Evolutionary conservation across 2,329 filamentous ascomycete genomes (phyloP), one percentile per base, ranked within the genome.

Genomic region (Colletotrichum somersetense): DNA sequence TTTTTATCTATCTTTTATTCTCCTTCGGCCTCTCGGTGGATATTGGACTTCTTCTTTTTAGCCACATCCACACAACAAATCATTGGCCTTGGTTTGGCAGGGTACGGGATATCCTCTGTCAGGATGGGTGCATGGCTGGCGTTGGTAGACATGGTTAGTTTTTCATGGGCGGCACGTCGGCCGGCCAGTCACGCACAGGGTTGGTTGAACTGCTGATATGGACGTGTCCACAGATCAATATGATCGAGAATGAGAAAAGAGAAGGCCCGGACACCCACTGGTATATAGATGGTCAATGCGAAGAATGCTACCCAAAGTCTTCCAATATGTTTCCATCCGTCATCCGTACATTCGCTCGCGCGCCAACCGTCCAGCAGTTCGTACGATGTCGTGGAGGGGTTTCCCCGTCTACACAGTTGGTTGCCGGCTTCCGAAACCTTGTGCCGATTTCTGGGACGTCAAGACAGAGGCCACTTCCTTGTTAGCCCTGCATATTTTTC

Each of bases 251-350:
- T 40, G 70, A 50, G 42, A 44, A 56, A 20, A 68, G 55, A 48
- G 38, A 48, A 48, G 66, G 61, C 55, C 55, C 40, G 55, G 66
- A 56, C 50, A 67, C 67, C 55, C 55, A 70, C 55, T 57, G 66
- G 66, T 72, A 72, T 70, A 65, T 70, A 72, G 70, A 70, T 57
- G 70, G 70, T 62, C 66, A 72, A 72, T 72, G 46, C 57, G 66
- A 72, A 72, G 53, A 64, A 67, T 33, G 38, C 71, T 59, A 42
- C 62, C 53, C 46, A 66, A 53, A 55, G 42, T 56, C 42, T 18
- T 40, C 33, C 48, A 44, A 70, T 42, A n/a, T 66, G 40, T 64
- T 56, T 38, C 38, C 65, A 30, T 23, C 50, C 35, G 26, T 20
- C 52, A 50, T 40, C 30, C 58, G 52, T 23, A 53, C 61, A 14